Percentiles rank a stretch among this genome's conserved stretches.
phyloP scores from a whole-genome alignment of 129 eudicot genomes.

The Flaveria robusta region DNA sequence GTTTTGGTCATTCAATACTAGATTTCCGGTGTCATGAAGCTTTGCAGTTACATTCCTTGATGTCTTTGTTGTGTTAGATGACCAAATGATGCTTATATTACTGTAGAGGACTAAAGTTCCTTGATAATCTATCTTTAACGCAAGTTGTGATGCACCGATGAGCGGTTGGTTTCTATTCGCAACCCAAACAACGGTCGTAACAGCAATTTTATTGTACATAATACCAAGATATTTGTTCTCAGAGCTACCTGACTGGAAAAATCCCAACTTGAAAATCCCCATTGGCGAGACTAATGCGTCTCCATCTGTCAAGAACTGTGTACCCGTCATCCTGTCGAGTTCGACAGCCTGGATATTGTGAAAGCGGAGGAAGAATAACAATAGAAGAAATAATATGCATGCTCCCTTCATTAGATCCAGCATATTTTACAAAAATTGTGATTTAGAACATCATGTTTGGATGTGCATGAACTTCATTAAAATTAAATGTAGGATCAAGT shows the following conservation, averaged over 20 bases:
- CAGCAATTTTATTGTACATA: constrained; percentile 26
- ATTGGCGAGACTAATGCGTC: constrained; percentile 41
- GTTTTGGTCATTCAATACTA: constrained; percentile 23
- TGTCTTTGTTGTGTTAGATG: constrained; percentile 28
- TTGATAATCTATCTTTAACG: neutral
- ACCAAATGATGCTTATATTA: constrained; percentile 27
- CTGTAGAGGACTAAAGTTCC: constrained; percentile 24
- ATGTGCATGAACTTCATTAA: too few relatives aligned
- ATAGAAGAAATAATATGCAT: neutral
- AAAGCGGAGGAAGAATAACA: neutral
- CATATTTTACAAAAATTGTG: neutral
- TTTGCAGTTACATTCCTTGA: neutral
- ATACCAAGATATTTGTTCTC: constrained; percentile 34
- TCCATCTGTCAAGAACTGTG: constrained; percentile 31
- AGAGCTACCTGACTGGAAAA: constrained; percentile 37
- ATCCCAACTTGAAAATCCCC: constrained; percentile 41
- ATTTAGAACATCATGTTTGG: neutral
- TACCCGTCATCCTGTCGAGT: neutral
- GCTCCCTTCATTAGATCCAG: constrained; percentile 3
- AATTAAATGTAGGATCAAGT: too few relatives aligned
- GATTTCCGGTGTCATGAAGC: constrained; percentile 42
- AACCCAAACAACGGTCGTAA: constrained; percentile 30
- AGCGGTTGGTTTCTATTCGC: constrained; percentile 33
- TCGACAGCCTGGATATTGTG: neutral
- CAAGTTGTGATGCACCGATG: constrained; percentile 8